Evolutionary conservation across 306 rosid genomes (phyloP), one percentile per base, ranked within the genome.

Genomic region (Dalbergia oliveri): DNA sequence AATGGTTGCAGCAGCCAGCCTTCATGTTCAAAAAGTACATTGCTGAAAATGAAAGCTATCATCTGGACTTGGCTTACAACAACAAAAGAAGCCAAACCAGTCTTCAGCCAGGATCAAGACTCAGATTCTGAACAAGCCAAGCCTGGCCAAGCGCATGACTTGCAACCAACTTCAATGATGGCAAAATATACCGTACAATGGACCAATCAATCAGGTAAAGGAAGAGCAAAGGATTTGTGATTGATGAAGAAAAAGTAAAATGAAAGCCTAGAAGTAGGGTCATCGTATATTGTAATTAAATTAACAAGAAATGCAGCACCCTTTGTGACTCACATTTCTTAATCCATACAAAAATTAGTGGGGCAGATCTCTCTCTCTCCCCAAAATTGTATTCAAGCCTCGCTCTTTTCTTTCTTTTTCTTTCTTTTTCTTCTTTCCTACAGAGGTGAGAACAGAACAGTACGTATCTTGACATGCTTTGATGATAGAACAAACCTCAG

Each of bases 401-500:
- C 21, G 3, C 39, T 54, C 6, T 47, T 53, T 64, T 47, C 12
- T 54, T 71, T 71, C 65, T 86, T 56, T 0, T 43, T 44, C 12
- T 26, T 41, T n/a, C n/a, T n/a, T n/a, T 60, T 34, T 68, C 64
- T 58, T 81, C 11, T 1, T 12, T 23, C 4, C 62, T 7, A 13
- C 60, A 44, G 77, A 60, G 18, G 56, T 6, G 37, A 9, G 4
- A 45, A 8, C 45, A 16, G 34, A 41, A 15, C 4, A 3, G 57
- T 83, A 90, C 6, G 84, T 79, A 56, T 19, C 13, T 77, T 81
- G 79, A 82, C 84, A 89, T 57, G 83, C 90, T 68, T 77, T 57
- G 69, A 94, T 81, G 59, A 94, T 35, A 49, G n/a, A 31, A 49
- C 84, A 78, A 77, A 92, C 89, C 67, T 94, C 90, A 1, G 73